Percentiles rank a stretch among this genome's conserved stretches.
These are phyloP conservation scores for Fistulifera pelliculosa DNA, from an alignment of 108 stramenopile species.

Conservation along the genomic window DNA sequence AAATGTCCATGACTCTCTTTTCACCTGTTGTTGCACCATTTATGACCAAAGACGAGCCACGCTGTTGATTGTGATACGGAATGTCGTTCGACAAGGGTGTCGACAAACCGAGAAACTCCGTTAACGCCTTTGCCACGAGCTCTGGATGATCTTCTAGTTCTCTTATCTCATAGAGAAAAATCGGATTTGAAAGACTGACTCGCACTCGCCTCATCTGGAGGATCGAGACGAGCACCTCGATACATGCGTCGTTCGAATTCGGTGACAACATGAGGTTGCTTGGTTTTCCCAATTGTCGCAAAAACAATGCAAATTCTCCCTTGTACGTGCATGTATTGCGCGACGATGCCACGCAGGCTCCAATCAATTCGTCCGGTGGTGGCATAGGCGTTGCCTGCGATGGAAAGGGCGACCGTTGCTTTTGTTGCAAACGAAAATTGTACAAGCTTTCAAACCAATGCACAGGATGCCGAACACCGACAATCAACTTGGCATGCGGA, in stretches of 20 bases:
- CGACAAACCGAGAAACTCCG: constrained; percentile 16
- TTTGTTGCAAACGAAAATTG: constrained; percentile 22
- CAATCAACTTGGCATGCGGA: constrained; percentile 30
- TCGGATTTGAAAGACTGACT: constrained; percentile 11
- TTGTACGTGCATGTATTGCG: constrained; percentile 10
- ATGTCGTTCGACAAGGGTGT: constrained; percentile 1
- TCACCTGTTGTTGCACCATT: neutral
- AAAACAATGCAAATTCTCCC: constrained; percentile 11
- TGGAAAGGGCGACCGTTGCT: too few relatives aligned
- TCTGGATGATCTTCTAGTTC: constrained; percentile 12
- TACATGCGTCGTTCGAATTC: neutral
- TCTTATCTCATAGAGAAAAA: constrained; percentile 16
- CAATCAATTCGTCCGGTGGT: constrained; percentile 9
- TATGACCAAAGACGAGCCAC: too few relatives aligned
- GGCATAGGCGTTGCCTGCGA: neutral
- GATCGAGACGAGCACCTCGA: neutral
- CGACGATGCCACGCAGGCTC: neutral
- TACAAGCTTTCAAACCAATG: constrained; percentile 35
- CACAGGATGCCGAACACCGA: constrained; percentile 41
- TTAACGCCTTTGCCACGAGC: constrained; percentile 4
- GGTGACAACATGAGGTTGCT: neutral
- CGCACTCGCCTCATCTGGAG: neutral
- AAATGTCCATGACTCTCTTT: constrained; percentile 6
- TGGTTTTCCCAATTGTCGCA: constrained; percentile 21
- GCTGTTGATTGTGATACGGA: neutral